A percentile compares a stretch with the other conserved stretches of the same genome.
phyloP scores from a whole-genome alignment of 2,329 filamentous ascomycete species.

The Fusarium decemcellulare region DNA sequence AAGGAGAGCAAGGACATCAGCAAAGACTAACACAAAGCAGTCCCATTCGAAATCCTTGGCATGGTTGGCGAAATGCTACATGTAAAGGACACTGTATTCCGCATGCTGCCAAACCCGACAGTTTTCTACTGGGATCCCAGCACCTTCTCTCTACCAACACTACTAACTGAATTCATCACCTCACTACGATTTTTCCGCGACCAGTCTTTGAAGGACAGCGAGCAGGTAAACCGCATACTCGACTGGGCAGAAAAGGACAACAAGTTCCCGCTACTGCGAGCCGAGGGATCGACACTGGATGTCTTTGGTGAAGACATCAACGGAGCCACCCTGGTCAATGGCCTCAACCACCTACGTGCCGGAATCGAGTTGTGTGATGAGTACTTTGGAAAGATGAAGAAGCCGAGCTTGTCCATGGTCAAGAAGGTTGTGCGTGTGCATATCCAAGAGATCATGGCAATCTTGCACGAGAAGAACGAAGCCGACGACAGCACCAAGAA shows the following conservation, averaged over 20 bases:
- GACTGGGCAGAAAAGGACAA: constrained; percentile 28
- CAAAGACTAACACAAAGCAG: background rate
- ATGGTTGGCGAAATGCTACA: constrained; percentile 57
- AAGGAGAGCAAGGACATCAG: background rate
- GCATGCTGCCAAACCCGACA: constrained; percentile 59
- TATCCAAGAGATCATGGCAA: constrained; percentile 31
- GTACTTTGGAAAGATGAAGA: constrained; percentile 8
- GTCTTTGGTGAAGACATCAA: constrained; percentile 25
- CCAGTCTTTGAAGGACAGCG: background rate
- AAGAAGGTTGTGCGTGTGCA: constrained; percentile 32
- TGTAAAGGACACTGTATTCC: constrained; percentile 54
- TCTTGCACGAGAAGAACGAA: constrained; percentile 16
- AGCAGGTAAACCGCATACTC: constrained; percentile 19
- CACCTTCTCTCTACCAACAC: constrained; percentile 27
- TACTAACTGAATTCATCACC: constrained; percentile 25
- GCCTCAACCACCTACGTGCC: constrained; percentile 21
- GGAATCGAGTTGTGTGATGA: constrained; percentile 32
- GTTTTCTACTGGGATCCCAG: constrained; percentile 38
- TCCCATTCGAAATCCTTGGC: constrained; percentile 51
- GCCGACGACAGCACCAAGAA: background rate
- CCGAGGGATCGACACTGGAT: constrained; percentile 26
- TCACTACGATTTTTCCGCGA: background rate
- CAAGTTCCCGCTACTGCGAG: constrained; percentile 21
- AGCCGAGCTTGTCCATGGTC: background rate
- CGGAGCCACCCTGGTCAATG: constrained; percentile 28